These are phyloP conservation scores for Anthracocystis setariae DNA, from an alignment of 1,284 basidiomycete species.

Conservation along the genomic window DNA sequence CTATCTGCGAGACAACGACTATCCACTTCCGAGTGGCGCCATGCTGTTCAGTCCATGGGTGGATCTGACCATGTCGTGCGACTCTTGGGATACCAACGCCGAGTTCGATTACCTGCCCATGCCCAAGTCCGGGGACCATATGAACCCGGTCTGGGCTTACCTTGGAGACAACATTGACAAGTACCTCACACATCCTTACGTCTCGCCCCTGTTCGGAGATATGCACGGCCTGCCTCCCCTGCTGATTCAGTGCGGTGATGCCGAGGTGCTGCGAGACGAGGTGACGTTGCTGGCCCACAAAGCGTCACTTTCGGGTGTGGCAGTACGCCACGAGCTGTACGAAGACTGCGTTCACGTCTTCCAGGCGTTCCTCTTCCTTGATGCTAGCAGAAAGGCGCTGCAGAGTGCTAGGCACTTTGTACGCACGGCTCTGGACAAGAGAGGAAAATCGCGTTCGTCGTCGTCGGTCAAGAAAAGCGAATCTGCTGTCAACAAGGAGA, in stretches of 20 bases:
- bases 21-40: constrained; percentile 62
- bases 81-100: constrained; percentile 95
- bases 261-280: constrained; percentile 92
- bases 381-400: constrained; percentile 66
- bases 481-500: constrained; percentile 69
- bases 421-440: constrained; percentile 64
- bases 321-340: constrained; percentile 89
- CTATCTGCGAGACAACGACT: constrained; percentile 76
- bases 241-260: constrained; percentile 91
- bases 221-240: constrained; percentile 86
- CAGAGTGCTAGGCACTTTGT: constrained; percentile 67
- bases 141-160: constrained; percentile 92
- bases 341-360: constrained; percentile 78
- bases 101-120: constrained; percentile 70
- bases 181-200: constrained; percentile 95
- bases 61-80: constrained; percentile 92
- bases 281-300: constrained; percentile 93
- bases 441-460: constrained; percentile 45
- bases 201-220: constrained; percentile 84
- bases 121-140: constrained; percentile 78
- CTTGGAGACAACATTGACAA: constrained; percentile 83
- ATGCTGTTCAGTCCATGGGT: constrained; percentile 67
- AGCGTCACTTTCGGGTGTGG: constrained; percentile 84
- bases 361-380: constrained; percentile 67
- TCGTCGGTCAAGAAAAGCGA: constrained; percentile 72